Percentiles rank a stretch among this genome's conserved stretches.
Evolutionary conservation across 345 rosid species (phyloP).

Genomic region (Angophora floribunda): DNA sequence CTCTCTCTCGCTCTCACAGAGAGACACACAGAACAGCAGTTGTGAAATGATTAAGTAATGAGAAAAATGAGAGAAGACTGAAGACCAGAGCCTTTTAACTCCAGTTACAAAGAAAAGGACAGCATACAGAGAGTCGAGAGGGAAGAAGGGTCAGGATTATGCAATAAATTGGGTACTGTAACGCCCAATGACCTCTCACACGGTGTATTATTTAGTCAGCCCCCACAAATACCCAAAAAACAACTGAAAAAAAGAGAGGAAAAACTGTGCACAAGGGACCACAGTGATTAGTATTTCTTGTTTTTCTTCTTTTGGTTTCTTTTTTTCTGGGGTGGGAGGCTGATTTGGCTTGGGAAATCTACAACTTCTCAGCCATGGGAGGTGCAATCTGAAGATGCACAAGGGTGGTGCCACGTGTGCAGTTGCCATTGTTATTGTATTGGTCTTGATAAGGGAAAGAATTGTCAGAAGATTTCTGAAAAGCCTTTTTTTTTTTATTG

Average conservation of each 20-base stretch:
- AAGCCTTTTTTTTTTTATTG: not conserved
- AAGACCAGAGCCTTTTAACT: slow-evolving; percentile 1
- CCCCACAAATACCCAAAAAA: not conserved
- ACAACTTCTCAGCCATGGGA: not conserved
- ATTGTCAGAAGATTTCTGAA: not conserved
- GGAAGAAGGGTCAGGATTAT: not conserved
- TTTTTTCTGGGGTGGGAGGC: not conserved
- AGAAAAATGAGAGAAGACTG: not conserved
- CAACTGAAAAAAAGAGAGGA: not conserved
- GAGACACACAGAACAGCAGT: not conserved
- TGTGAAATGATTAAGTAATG: not conserved
- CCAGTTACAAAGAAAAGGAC: slow-evolving; percentile 1
- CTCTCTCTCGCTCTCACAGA: not conserved
- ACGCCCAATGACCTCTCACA: not conserved
- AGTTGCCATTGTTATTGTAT: not conserved
- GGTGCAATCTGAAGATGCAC: slow-evolving; percentile 6
- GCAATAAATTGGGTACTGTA: not conserved
- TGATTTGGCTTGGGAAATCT: slow-evolving; percentile 7
- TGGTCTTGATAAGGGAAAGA: slow-evolving; percentile 3
- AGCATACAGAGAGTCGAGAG: not conserved
- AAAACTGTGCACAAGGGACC: not conserved
- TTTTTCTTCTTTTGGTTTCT: not conserved
- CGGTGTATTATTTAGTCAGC: not conserved
- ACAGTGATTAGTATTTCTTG: not conserved
- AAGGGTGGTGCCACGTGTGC: slow-evolving; percentile 6